Base-by-base conservation (phyloP, 2,329 filamentous ascomycete species). In the Pseudogymnoascus sp. region DNA sequence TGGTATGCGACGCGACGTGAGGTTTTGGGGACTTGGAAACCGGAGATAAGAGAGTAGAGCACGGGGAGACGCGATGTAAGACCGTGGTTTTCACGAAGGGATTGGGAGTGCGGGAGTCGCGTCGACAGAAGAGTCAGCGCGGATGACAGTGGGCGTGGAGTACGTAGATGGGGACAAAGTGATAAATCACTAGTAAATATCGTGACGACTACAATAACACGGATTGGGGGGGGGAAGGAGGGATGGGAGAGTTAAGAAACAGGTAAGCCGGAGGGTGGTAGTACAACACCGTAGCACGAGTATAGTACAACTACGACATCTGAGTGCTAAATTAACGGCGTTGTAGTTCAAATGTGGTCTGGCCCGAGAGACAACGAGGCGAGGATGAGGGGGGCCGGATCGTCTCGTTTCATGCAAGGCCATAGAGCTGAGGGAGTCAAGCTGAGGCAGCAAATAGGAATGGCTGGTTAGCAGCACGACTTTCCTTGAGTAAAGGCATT, bases 321-420 rank as follows among this genome's bases (percentile, higher is more conserved):
- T 46, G 42, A 46, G 42, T 46, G 42, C 42, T 46, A 46, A 46
- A 46, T 46, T 46, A 46, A 46, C 42, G 42, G 42, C 12, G 21
- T n/a, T 46, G 42, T 9, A 25, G 42, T 11, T 46, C 42, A 46
- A n/a, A 46, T 25, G 11, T 46, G 42, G 42, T 46, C 42, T 46
- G 42, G 42, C 12, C 42, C 11, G 42, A 14, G 42, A 46, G 42
- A 46, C 42, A 25, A 46, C 42, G 42, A 46, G 18, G 42, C 42
- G 42, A 46, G 18, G 42, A 46, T 46, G 42, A 46, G 42, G 40
- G 18, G 21, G 42, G 9, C 5, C 5, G 42, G 42, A 46, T 25
- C 42, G 21, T 4, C 42, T 46, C 5, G 42, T 46, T 46, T 46
- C 42, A 46, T 46, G 42, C 42, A 25, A n/a, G 42, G 42, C 16